phyloP scores from a whole-genome alignment of 2,329 filamentous ascomycete species.

The Leptodontidium sp. region DNA sequence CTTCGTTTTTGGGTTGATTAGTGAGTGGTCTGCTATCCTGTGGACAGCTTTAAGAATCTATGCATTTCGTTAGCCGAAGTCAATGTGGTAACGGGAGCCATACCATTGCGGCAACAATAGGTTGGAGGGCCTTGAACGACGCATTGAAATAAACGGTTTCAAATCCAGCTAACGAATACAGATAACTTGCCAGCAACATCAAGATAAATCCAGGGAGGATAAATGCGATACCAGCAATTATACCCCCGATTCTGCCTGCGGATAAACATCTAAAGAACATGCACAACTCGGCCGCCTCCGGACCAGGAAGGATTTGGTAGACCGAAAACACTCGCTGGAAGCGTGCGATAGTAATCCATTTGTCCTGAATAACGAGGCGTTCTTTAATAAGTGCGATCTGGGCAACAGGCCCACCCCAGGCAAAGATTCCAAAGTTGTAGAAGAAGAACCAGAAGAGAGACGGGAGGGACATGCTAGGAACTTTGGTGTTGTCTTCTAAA shows the following conservation, averaged over 20 bases:
- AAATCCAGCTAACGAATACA: slow-evolving; percentile 29
- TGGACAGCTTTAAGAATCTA: slow-evolving; percentile 25
- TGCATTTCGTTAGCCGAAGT: neutral
- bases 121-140: slow-evolving; percentile 26
- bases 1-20: slow-evolving; percentile 26
- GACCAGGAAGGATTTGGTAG: slow-evolving; percentile 49
- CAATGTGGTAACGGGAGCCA: neutral
- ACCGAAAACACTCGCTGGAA: slow-evolving; percentile 49
- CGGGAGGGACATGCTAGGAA: slow-evolving; percentile 44
- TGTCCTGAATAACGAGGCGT: slow-evolving; percentile 46
- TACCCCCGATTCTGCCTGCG: slow-evolving; percentile 45
- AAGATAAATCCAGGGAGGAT: slow-evolving; percentile 29
- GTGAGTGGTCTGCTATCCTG: slow-evolving; percentile 25
- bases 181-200: slow-evolving; percentile 31
- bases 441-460: slow-evolving; percentile 50
- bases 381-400: slow-evolving; percentile 50
- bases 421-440: slow-evolving; percentile 49
- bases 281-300: slow-evolving; percentile 48
- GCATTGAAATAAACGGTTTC: slow-evolving; percentile 29
- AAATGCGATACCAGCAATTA: slow-evolving; percentile 27
- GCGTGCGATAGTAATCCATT: slow-evolving; percentile 48
- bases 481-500: slow-evolving; percentile 44
- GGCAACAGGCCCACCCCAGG: slow-evolving; percentile 48
- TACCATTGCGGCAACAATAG: slow-evolving; percentile 31
- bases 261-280: slow-evolving; percentile 50